Evolutionary conservation across 495 filamentous ascomycete genomes (phyloP), one percentile per base, ranked within the genome.

Genomic region (Evansstolkia leycettana): DNA sequence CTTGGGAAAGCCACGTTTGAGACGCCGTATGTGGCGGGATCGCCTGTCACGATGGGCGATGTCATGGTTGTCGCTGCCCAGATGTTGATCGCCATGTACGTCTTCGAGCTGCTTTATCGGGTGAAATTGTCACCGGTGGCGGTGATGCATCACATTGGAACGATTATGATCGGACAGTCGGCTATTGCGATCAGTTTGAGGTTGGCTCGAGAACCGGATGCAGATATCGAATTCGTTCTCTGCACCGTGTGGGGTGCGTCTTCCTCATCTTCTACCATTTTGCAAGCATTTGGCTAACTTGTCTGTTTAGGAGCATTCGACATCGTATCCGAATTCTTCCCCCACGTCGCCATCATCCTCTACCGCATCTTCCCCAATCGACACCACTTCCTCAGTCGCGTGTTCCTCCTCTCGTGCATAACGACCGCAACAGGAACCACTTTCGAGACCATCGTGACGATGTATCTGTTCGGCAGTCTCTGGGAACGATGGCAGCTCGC

Each of bases 241-340:
- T 69, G 65, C 18, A 58, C 56, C 5, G 57, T 67, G 1, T 69
- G 65, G 67, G 66, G 65, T 69, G 50, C 43, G 48, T 46, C 14
- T 38, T 10, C n/a, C n/a, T n/a, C n/a, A n/a, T n/a, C n/a, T n/a
- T n/a, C n/a, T n/a, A n/a, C n/a, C n/a, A n/a, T n/a, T n/a, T n/a
- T n/a, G n/a, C n/a, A n/a, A n/a, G n/a, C n/a, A n/a, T n/a, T n/a
- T n/a, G n/a, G n/a, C 27, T 23, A 6, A 10, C 11, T 2, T 11
- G 2, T 6, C 8, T 30, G 17, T 11, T 1, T 28, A 70, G 65
- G 65, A 12, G 65, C 64, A 8, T 69, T 70, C 39, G 65, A 69
- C 36, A 60, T 65, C 16, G 41, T 70, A 6, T 64, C 58, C 23
- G 66, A 70, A 41, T 64, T 69, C 41, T 58, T 65, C 33, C 66